Conservation (phyloP, 2,329 filamentous ascomycete genomes). For the Plectosphaerella plurivora region DNA sequence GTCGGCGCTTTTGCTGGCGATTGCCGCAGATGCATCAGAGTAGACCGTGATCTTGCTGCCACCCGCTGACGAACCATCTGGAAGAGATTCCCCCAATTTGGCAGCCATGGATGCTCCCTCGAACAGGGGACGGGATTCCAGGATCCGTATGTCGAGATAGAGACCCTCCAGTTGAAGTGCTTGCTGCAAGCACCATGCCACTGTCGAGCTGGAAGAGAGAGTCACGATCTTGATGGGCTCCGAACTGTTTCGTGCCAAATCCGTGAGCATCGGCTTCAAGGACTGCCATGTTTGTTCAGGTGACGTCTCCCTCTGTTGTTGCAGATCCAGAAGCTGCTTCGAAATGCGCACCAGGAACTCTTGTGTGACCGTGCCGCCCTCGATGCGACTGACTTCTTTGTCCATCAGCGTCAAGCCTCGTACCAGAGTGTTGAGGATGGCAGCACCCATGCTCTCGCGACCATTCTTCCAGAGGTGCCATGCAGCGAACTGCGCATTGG, state of each 20-base stretch:
- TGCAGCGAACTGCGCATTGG: constrained; percentile 45
- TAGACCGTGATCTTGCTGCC: constrained; percentile 40
- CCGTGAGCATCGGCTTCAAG: constrained; percentile 27
- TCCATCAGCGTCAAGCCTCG: constrained; percentile 37
- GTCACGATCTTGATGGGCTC: constrained; percentile 48
- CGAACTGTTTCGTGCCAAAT: constrained; percentile 6
- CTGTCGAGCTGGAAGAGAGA: constrained; percentile 59
- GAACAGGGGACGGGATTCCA: constrained; percentile 64
- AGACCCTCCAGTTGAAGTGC: constrained; percentile 28
- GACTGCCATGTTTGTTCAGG: constrained; percentile 25
- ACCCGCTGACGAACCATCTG: background rate
- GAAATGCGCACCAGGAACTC: constrained; percentile 12
- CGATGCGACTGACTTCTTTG: constrained; percentile 18
- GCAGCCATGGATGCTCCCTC: constrained; percentile 57
- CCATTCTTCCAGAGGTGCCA: constrained; percentile 65
- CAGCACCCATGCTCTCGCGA: constrained; percentile 61
- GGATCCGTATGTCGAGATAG: constrained; percentile 49
- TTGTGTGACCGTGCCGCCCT: constrained; percentile 9
- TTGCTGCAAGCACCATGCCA: constrained; percentile 42
- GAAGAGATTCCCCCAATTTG: constrained; percentile 22
- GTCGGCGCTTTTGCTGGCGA: constrained; percentile 47
- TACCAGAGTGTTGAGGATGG: constrained; percentile 48
- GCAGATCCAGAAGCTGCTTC: constrained; percentile 9
- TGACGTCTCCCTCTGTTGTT: constrained; percentile 16
- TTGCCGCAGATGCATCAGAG: constrained; percentile 55